Evolutionary conservation across 2,329 filamentous ascomycete genomes (phyloP).

Genomic region (Aureobasidium namibiae): DNA sequence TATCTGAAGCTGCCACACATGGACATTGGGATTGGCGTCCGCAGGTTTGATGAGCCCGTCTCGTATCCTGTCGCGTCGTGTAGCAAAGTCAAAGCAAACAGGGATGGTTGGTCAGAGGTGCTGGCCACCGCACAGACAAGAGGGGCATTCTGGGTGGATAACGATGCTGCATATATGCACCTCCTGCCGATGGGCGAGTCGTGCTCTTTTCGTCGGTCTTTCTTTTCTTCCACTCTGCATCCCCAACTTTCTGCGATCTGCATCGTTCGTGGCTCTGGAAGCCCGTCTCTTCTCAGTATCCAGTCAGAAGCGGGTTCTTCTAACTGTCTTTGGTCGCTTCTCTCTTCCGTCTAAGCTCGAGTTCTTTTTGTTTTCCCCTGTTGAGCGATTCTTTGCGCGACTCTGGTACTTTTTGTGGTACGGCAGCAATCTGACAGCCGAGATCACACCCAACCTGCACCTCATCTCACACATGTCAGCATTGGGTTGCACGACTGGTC

Average conservation of each 20-base stretch:
- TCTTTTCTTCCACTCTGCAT: slow-evolving; percentile 2
- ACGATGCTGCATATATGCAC: slow-evolving; percentile 8
- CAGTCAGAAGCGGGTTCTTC: slow-evolving; percentile 11
- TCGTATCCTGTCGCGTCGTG: neutral
- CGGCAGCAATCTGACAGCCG: neutral
- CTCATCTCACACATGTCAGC: slow-evolving; percentile 8
- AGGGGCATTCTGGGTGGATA: neutral
- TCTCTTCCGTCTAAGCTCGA: neutral
- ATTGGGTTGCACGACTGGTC: neutral
- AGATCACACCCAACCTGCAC: slow-evolving; percentile 5
- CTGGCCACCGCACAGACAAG: slow-evolving; percentile 7
- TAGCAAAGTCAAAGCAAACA: slow-evolving; percentile 2
- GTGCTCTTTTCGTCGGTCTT: slow-evolving; percentile 1
- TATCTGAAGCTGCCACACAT: neutral
- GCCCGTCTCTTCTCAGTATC: neutral
- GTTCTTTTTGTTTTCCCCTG: neutral
- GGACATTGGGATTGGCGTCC: neutral
- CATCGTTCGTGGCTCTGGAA: slow-evolving; percentile 8
- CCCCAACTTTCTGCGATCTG: slow-evolving; percentile 1
- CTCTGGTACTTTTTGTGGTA: neutral
- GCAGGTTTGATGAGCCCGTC: neutral
- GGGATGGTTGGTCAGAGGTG: slow-evolving; percentile 1
- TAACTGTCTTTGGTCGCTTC: neutral
- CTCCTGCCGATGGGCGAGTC: slow-evolving; percentile 3
- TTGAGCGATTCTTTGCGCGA: neutral